Evolutionary conservation across 352 stramenopile species (phyloP), one percentile per base, ranked within the genome.

Genomic region (Pythium oligandrum): DNA sequence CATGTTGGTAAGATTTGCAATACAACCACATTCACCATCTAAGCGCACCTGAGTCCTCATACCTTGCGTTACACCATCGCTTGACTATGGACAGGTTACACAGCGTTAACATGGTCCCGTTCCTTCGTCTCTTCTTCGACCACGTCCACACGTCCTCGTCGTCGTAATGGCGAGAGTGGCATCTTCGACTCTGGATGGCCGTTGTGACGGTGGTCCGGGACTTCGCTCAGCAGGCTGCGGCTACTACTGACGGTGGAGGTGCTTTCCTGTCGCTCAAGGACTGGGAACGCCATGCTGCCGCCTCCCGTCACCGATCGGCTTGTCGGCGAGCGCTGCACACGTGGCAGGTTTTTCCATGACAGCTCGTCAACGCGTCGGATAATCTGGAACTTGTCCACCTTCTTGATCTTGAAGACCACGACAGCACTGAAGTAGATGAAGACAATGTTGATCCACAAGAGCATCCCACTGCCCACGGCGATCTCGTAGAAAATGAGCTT

Each of bases 391-490:
- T 90, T 80, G 48, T 83, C 83, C 0, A 93, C 81, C 40, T 90
- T 77, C 59, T 95, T 95, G 51, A 92, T 83, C 58, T 95, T 95
- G 63, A 95, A 95, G 10, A 95, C 80, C n/a, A 91, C 44, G 17
- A 93, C 82, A 31, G 84, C 84, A 32, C 78, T 88, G 48, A 91
- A 68, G 68, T 94, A 94, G 55, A 94, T 94, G 52, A 94, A 88
- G 61, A 91, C 65, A 36, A 94, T 78, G 54, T 95, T 95, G 51
- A 95, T 90, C 82, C 82, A 92, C 55, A 93, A 57, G 3, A 95
- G 75, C 70, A 93, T 75, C 34, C 75, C 64, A 50, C 82, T 95
- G 6, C 79, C 84, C 30, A 92, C 78, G 12, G 84, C 82, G 44
- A 95, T 95, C 55, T 95, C 84, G 40, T 90, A 90, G 60, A 93